Evolutionary conservation across 345 rosid genomes (phyloP).

Genomic region (Boechera divaricarpa): DNA sequence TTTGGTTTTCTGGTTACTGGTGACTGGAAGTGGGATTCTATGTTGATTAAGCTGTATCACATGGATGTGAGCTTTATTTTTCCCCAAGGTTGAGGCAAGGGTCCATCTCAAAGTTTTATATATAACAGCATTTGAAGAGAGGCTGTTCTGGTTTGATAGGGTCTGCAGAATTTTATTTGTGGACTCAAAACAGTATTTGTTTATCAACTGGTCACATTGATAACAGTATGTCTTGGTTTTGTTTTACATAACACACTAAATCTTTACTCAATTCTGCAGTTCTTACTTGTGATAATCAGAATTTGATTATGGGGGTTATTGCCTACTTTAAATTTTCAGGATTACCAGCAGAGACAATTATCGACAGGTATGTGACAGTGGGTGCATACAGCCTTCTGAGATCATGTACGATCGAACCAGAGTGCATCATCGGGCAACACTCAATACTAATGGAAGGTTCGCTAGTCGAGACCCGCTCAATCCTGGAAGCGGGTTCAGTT

Average conservation of each 20-base stretch:
- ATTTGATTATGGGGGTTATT: conserved; percentile 7
- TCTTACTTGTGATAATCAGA: conserved; percentile 6
- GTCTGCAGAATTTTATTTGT: not conserved
- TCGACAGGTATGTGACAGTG: conserved; percentile 88
- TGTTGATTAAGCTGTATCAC: conserved; percentile 7
- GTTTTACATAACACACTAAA: not conserved
- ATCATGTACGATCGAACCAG: conserved; percentile 96
- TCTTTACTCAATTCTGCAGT: not conserved
- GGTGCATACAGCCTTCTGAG: conserved; percentile 88
- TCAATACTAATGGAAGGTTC: conserved; percentile 99
- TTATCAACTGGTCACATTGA: not conserved
- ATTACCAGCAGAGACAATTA: conserved; percentile 84
- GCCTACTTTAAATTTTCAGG: conserved; percentile 54
- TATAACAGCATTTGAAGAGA: not conserved
- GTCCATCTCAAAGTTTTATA: not conserved
- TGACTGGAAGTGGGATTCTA: not conserved
- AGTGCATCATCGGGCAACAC: conserved; percentile 94
- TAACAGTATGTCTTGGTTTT: conserved; percentile 13
- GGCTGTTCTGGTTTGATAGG: not conserved
- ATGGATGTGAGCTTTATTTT: not conserved
- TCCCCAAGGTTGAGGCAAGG: not conserved
- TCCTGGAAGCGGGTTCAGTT: conserved; percentile 95
- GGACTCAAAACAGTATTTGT: no score
- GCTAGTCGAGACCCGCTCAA: conserved; percentile 84
- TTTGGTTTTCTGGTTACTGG: conserved; percentile 18